A percentile compares a stretch with the other conserved stretches of the same genome.
These are phyloP conservation scores for Neofusicoccum cordaticola DNA, from an alignment of 2,329 filamentous ascomycete genomes.

Conservation along the genomic window DNA sequence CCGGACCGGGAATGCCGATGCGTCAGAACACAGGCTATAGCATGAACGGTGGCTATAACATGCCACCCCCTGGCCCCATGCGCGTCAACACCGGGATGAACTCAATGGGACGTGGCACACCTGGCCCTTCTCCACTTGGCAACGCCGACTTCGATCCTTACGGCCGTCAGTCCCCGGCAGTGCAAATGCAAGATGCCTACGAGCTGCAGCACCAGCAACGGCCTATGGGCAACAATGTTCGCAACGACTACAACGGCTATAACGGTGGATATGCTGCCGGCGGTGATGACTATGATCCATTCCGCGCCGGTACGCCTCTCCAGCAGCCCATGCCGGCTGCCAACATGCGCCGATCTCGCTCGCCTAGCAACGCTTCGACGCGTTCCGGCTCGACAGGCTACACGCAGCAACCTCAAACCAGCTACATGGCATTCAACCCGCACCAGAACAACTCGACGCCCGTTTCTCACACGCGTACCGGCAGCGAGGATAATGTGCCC, in stretches of 20 bases:
- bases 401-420: background rate
- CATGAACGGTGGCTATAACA: slow-evolving; percentile 11
- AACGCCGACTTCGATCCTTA: slow-evolving; percentile 2
- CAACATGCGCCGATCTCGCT: background rate
- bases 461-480: background rate
- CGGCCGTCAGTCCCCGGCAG: slow-evolving; percentile 26
- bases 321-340: background rate
- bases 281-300: slow-evolving; percentile 12
- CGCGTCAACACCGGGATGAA: slow-evolving; percentile 12
- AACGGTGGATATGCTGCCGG: background rate
- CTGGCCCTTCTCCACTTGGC: background rate
- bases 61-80: slow-evolving; percentile 8
- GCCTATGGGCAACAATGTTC: background rate
- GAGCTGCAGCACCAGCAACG: slow-evolving; percentile 13
- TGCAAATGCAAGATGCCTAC: slow-evolving; percentile 9
- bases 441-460: background rate
- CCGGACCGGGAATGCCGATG: slow-evolving; percentile 22
- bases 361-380: background rate
- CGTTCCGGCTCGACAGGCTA: background rate
- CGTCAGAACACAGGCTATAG: slow-evolving; percentile 25
- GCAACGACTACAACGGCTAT: background rate
- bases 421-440: slow-evolving; percentile 6
- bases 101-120: background rate
- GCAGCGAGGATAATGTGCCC: background rate
- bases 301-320: slow-evolving; percentile 1